phyloP scores from a whole-genome alignment of 2,329 filamentous ascomycete species.

The Monilinia fructigena region DNA sequence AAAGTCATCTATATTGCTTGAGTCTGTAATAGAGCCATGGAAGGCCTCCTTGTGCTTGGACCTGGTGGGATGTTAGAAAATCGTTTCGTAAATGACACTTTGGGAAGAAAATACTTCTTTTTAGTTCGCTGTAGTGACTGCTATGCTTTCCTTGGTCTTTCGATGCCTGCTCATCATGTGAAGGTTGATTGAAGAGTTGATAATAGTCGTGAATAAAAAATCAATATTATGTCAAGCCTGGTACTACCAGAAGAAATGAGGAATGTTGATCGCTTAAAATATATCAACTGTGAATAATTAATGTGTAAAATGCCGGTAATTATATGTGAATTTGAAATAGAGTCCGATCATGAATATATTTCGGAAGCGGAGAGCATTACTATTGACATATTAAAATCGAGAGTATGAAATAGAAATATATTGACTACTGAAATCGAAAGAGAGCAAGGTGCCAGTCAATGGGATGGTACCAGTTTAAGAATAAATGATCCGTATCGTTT shows the following conservation, averaged over 20 bases:
- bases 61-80: background rate
- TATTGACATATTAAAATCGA: background rate
- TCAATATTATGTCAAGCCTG: background rate
- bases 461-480: background rate
- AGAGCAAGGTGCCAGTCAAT: no score
- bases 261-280: background rate
- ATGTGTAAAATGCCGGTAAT: background rate
- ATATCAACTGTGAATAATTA: background rate
- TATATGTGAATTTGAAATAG: background rate
- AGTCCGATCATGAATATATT: background rate
- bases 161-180: slow-evolving; percentile 1
- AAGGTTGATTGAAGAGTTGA: background rate
- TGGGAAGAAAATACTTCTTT: background rate
- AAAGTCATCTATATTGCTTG: background rate
- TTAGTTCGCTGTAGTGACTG: background rate
- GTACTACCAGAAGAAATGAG: background rate
- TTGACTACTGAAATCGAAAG: background rate
- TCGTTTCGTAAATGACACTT: background rate
- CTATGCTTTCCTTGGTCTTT: background rate
- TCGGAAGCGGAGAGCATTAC: background rate
- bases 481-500: no score
- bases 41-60: background rate
- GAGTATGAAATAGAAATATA: background rate
- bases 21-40: background rate
- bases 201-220: no score